These are phyloP conservation scores for Solanum pimpinellifolium DNA, from an alignment of 257 asterid genomes.

Conservation along the genomic window DNA sequence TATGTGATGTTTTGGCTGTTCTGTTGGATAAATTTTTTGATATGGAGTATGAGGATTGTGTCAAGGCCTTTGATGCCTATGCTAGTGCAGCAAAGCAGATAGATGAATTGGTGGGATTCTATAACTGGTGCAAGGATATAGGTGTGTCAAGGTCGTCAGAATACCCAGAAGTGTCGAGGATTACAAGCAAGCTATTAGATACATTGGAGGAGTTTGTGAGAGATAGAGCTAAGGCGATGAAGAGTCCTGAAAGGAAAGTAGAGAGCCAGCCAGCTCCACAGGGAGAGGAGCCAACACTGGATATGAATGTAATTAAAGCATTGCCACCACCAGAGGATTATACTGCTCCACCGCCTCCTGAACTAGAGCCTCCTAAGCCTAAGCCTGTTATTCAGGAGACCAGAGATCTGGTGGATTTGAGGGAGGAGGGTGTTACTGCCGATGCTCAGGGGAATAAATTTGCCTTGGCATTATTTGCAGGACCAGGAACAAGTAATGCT, in stretches of 20 bases:
- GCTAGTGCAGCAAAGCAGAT: constrained; percentile 45
- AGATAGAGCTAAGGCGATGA: constrained; percentile 43
- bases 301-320: constrained; percentile 49
- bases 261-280: constrained; percentile 20
- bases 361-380: constrained; percentile 47
- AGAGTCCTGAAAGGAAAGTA: constrained; percentile 47
- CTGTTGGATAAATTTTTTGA: constrained; percentile 55
- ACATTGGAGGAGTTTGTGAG: constrained; percentile 70
- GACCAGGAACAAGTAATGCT: constrained; percentile 30
- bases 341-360: constrained; percentile 48
- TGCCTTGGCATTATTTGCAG: constrained; percentile 71
- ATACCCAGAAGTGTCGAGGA: constrained; percentile 50
- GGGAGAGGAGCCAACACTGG: constrained; percentile 35
- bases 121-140: constrained; percentile 54
- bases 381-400: constrained; percentile 30
- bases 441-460: constrained; percentile 75
- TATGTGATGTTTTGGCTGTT: constrained; percentile 55
- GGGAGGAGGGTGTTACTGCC: constrained; percentile 64
- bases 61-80: constrained; percentile 47
- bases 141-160: constrained; percentile 50
- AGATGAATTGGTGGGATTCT: constrained; percentile 43
- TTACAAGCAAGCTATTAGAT: constrained; percentile 47
- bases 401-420: constrained; percentile 59
- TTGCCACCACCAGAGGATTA: constrained; percentile 39
- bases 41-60: constrained; percentile 58